Evolutionary conservation across 73 alveolate species (phyloP), one percentile per base, ranked within the genome.

Genomic region (Paraurostyla sp.): DNA sequence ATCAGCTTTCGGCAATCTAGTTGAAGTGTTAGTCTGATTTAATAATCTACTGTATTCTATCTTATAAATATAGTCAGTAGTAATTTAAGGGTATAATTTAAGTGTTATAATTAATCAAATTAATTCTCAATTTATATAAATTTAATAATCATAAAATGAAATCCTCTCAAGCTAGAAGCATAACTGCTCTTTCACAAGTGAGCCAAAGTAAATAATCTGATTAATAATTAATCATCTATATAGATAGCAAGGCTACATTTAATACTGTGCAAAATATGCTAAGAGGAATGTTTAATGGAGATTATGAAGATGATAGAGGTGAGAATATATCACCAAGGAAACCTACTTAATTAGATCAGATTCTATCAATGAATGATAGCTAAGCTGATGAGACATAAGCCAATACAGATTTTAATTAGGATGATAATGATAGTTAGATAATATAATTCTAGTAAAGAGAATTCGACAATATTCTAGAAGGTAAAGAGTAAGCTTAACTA

Each of bases 401-500:
- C 3, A 3, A 73, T 29, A 73, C 71, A 13, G 87, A 73, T 16
- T 48, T 46, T 20, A 46, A 46, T 13, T 46, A 46, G 58, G 22
- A 46, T 46, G 13, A 43, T 73, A 43, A 73, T 1, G 56, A 48
- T 48, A 33, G 71, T 42, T 30, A 50, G 9, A 43, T 62, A 62
- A 62, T 16, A 46, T 20, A 15, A 20, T 15, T 46, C 13, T 23
- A 50, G 49, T 29, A 73, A 18, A 73, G 49, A 50, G 87, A 45
- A 11, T 73, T 45, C 49, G 68, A 48, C 38, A 45, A 16, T 25
- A 45, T 45, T 73, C 57, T 45, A 3, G 27, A n/a, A 43, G 71
- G 71, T n/a, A 50, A 73, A 73, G 82, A 73, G 87, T 73, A 73
- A 46, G 58, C 13, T 38, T 41, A 29, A 69, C 6, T 69, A n/a